Evolutionary conservation across 148 eudicot species (phyloP).

Genomic region (Heliamphora exappendiculata): DNA sequence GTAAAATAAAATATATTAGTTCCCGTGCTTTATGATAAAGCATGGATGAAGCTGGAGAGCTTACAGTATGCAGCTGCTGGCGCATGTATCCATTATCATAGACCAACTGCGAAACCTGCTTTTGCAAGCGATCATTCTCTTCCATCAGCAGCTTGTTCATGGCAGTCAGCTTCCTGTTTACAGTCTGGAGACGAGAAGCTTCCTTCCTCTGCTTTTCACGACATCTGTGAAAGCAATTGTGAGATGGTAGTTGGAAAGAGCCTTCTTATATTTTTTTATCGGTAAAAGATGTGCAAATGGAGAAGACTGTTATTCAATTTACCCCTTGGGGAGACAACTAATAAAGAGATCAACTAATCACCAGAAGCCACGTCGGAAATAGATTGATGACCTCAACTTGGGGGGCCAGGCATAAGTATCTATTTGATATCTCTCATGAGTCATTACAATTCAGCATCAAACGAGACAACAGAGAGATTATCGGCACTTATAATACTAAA

Average conservation of each 20-base stretch:
- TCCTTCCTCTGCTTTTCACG: conserved; percentile 66
- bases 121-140: conserved; percentile 60
- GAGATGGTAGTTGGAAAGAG: background rate
- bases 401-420: too few relatives aligned
- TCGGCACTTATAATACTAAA: too few relatives aligned
- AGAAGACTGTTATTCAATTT: background rate
- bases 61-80: conserved; percentile 43
- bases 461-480: too few relatives aligned
- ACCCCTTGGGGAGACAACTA: too few relatives aligned
- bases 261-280: background rate
- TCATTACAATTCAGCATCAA: too few relatives aligned
- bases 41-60: background rate
- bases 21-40: too few relatives aligned
- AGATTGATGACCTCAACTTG: too few relatives aligned
- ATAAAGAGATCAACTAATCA: too few relatives aligned
- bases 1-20: too few relatives aligned
- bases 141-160: conserved; percentile 67
- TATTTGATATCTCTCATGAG: too few relatives aligned
- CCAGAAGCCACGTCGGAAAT: too few relatives aligned
- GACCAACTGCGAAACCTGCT: conserved; percentile 57
- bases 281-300: background rate
- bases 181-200: conserved; percentile 53
- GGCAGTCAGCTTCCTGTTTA: conserved; percentile 47
- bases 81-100: conserved; percentile 60
- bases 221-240: conserved; percentile 26